Base-by-base conservation (phyloP, 1,284 basidiomycete species). In the Schizophyllum commune region DNA sequence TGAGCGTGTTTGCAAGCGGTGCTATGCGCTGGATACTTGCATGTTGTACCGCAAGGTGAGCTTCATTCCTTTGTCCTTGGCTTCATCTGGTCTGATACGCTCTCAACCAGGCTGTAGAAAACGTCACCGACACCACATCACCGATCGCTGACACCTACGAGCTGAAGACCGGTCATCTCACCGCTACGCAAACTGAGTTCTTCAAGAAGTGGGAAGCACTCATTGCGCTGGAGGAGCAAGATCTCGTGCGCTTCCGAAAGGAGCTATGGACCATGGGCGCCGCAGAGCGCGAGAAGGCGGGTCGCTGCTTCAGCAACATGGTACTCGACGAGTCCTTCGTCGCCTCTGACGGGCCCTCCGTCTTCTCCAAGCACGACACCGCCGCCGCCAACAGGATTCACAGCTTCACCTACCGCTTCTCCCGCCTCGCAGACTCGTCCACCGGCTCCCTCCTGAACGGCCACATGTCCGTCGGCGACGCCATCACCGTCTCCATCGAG, bases 191-290 rank as follows among this genome's bases (percentile, higher is more conserved):
- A 63, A 73, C 79, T 0, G 80, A 78, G 1, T 99, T 99, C 74
- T 99, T 97, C 79, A 84, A 84, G 67, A 82, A 86, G 64, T 99
- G 97, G 97, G 96, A 99, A 70, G 78, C 80, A 0, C 79, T 98
- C 9, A 81, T 99, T 60, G 82, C 91, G 0, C 75, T 96, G 19
- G 97, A 99, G 71, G 97, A 99, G 70, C 86, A 88, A 62, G 95
- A 97, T 66, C 79, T 91, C 9, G 75, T 88, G 11, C 83, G 89
- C 15, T 92, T 93, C 73, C 85, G 88, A 66, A 91, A 91, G 64
- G 96, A 99, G 69, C 79, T 99, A 7, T 99, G 96, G 96, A 96
- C 92, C 0, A 85, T 97, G 82, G 82, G 84, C 5, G 92, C 94
- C 0, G 75, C 74, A 2, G 87, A 93, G 66, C 83, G 97, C 55